Conservation (phyloP, 75 land plant genomes). For the Chamaecyparis obtusa region DNA sequence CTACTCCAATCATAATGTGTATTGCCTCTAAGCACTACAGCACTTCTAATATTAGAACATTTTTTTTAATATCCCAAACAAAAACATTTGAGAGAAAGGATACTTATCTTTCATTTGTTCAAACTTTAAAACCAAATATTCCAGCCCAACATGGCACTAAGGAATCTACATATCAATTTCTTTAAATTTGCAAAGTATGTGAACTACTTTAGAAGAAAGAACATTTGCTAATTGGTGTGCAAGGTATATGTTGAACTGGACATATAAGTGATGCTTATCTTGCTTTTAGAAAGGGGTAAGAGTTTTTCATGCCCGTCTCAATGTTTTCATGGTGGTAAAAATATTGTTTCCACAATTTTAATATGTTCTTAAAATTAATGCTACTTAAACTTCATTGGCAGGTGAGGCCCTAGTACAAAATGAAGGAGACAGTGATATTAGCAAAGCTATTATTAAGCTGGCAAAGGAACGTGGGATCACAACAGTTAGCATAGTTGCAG, state of each 20-base stretch:
- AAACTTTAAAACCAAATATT: not conserved
- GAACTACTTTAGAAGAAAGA: not conserved
- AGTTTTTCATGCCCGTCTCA: not conserved
- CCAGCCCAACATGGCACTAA: not conserved
- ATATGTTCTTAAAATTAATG: not conserved
- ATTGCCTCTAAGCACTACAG: not conserved
- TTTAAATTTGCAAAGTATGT: not conserved
- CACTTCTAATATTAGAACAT: not conserved
- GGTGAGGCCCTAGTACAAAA: constrained; percentile 46
- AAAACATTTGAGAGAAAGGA: not conserved
- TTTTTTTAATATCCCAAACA: not conserved
- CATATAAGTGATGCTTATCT: not conserved
- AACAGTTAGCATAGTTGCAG: constrained; percentile 40
- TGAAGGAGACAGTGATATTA: constrained; percentile 47
- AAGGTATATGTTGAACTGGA: not conserved
- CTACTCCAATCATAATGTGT: not conserved
- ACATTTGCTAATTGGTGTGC: not conserved
- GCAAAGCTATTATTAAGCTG: constrained; percentile 31
- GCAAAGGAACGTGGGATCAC: constrained; percentile 38
- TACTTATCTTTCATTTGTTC: not conserved
- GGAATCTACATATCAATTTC: not conserved
- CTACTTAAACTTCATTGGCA: not conserved
- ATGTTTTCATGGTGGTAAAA: too few species aligned
- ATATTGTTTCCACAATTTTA: not conserved
- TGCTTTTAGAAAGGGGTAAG: not conserved